Percentiles rank a stretch among this genome's conserved stretches.
Evolutionary conservation across 495 filamentous ascomycete species (phyloP).

Genomic region (Daldinia caldariorum): DNA sequence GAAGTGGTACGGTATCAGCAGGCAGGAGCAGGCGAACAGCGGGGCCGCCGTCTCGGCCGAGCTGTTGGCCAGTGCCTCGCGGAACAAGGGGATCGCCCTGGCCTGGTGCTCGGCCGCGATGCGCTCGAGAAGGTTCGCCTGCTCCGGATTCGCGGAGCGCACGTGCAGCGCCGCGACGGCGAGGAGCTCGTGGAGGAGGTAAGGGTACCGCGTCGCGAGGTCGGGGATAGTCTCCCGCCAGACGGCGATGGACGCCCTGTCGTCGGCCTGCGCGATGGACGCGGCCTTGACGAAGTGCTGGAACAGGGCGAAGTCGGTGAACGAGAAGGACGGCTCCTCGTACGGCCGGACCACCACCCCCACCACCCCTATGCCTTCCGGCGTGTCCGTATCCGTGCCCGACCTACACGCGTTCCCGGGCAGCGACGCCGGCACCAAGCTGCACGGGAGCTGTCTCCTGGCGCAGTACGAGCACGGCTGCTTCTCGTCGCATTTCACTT

Average conservation of each 20-base stretch:
- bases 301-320: constrained; percentile 29
- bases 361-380: neutral
- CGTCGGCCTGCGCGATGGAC: constrained; percentile 32
- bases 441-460: constrained; percentile 34
- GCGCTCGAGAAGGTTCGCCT: constrained; percentile 11
- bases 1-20: constrained; percentile 43
- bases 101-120: constrained; percentile 38
- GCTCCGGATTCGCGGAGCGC: constrained; percentile 12
- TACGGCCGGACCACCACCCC: neutral
- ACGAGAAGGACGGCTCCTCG: constrained; percentile 25
- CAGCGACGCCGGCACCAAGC: constrained; percentile 15
- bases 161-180: constrained; percentile 38
- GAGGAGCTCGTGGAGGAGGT: constrained; percentile 42
- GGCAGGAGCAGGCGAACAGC: constrained; percentile 43
- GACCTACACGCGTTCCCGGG: neutral
- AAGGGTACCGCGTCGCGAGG: constrained; percentile 37
- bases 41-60: constrained; percentile 26
- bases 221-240: constrained; percentile 30
- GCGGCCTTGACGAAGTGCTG: constrained; percentile 30
- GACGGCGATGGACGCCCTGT: constrained; percentile 21
- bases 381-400: constrained; percentile 16
- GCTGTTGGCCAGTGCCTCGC: constrained; percentile 28
- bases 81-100: constrained; percentile 38
- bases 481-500: constrained; percentile 54
- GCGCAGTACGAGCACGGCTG: constrained; percentile 52